Conservation (phyloP, 2,329 filamentous ascomycete genomes). For the Thielaviopsis euricoi region DNA sequence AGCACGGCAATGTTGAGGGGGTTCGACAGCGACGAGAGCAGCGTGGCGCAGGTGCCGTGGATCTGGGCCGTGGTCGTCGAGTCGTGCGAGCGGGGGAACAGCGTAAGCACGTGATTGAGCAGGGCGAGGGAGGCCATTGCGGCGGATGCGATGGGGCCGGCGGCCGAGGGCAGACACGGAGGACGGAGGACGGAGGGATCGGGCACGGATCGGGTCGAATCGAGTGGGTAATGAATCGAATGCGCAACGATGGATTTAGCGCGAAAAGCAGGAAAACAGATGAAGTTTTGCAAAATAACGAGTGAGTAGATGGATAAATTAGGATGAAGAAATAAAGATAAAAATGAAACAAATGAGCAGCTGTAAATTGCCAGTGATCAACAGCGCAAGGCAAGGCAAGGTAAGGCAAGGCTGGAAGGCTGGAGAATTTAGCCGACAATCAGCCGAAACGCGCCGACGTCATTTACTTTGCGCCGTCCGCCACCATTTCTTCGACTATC, state of each 20-base stretch:
- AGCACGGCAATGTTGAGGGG: conserved; percentile 59
- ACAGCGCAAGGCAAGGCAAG: no score
- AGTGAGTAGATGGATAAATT: no score
- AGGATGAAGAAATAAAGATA: no score
- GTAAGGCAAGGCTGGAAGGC: neutral
- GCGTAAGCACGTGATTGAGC: conserved; percentile 47
- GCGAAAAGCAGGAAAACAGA: no score
- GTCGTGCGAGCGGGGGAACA: conserved; percentile 37
- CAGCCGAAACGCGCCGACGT: neutral
- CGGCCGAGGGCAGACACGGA: no score
- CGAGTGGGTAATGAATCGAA: no score
- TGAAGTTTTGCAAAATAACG: no score
- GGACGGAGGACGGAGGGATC: no score
- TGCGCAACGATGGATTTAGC: no score
- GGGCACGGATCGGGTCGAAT: no score
- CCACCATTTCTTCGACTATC: conserved; percentile 14
- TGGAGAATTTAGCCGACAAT: neutral
- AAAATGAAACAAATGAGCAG: no score
- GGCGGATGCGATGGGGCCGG: conserved; percentile 29
- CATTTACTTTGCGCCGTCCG: neutral
- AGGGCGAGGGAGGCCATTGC: conserved; percentile 39
- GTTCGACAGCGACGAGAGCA: conserved; percentile 55
- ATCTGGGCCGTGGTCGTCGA: conserved; percentile 36
- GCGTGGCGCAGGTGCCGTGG: conserved; percentile 48
- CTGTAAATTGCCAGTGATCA: no score